Percentiles rank a stretch among this genome's conserved stretches.
Conservation (phyloP, 148 eudicot species). For the Polygonum maritimum region DNA sequence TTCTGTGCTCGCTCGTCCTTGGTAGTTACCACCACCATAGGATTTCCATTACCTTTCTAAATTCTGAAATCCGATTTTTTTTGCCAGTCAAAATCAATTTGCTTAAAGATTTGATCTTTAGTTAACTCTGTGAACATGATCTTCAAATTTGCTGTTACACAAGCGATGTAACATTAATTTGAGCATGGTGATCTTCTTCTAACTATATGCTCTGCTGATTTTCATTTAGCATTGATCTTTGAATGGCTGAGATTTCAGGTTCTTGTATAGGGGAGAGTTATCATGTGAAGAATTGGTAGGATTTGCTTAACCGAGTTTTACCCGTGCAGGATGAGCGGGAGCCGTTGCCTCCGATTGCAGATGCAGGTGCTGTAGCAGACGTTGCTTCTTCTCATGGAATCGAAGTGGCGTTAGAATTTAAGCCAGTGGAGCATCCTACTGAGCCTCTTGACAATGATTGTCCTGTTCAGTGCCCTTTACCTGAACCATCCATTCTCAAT, state of each 20-base stretch:
- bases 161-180: not conserved
- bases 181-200: not conserved
- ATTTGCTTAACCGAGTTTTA: not conserved
- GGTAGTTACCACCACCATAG: not conserved
- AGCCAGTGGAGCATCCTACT: conserved; percentile 75
- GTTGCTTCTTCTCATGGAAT: conserved; percentile 38
- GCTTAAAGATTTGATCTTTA: not conserved
- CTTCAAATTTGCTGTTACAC: not conserved
- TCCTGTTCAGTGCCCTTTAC: conserved; percentile 84
- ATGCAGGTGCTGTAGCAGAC: conserved; percentile 19
- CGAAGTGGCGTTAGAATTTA: conserved; percentile 64
- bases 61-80: not conserved
- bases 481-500: conserved; percentile 90
- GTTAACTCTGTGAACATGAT: not conserved
- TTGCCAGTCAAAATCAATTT: not conserved
- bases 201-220: not conserved
- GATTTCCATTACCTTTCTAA: not conserved
- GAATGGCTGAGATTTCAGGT: not conserved
- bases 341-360: conserved; percentile 32
- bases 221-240: not conserved
- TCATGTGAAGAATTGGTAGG: not conserved
- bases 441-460: conserved; percentile 77
- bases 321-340: conserved; percentile 41
- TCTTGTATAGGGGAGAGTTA: not conserved
- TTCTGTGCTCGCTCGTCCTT: conserved; percentile 1